phyloP scores from a whole-genome alignment of 1,284 basidiomycete species.

The Meira nashicola region DNA sequence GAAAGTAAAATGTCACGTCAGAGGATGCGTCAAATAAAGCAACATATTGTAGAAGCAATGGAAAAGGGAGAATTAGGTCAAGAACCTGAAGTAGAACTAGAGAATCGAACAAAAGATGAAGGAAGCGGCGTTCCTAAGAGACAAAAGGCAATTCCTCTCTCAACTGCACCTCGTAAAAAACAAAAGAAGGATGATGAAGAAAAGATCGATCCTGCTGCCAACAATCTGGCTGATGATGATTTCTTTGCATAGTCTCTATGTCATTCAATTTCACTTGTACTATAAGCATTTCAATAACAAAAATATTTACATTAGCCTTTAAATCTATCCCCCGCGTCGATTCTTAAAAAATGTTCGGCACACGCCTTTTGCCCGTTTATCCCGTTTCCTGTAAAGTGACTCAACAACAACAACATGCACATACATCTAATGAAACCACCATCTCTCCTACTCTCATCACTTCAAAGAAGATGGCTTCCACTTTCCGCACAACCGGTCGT shows the following conservation, averaged over 20 bases:
- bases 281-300: no score
- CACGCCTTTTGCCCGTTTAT: no score
- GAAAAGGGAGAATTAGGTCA: slow-evolving; percentile 20
- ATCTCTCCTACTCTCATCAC: no score
- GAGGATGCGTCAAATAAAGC: slow-evolving; percentile 16
- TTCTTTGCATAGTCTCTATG: slow-evolving; percentile 6
- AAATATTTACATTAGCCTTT: no score
- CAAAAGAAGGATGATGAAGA: not conserved
- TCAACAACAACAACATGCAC: no score
- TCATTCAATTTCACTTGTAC: no score
- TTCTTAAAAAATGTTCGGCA: no score
- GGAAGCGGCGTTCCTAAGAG: slow-evolving; percentile 7
- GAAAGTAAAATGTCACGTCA: slow-evolving; percentile 16
- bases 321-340: no score
- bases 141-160: slow-evolving; percentile 4
- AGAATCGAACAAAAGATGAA: slow-evolving; percentile 14
- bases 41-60: slow-evolving; percentile 25
- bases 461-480: slow-evolving; percentile 19
- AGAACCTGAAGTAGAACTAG: slow-evolving; percentile 34
- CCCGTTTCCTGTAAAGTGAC: no score
- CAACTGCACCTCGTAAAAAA: not conserved
- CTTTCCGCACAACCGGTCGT: slow-evolving; percentile 39
- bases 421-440: no score
- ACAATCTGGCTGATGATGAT: slow-evolving; percentile 9
- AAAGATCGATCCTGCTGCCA: not conserved